A percentile compares a stretch with the other conserved stretches of the same genome.
These are phyloP conservation scores for Tolypocladium pustulatum DNA, from an alignment of 2,329 filamentous ascomycete genomes.

Conservation along the genomic window DNA sequence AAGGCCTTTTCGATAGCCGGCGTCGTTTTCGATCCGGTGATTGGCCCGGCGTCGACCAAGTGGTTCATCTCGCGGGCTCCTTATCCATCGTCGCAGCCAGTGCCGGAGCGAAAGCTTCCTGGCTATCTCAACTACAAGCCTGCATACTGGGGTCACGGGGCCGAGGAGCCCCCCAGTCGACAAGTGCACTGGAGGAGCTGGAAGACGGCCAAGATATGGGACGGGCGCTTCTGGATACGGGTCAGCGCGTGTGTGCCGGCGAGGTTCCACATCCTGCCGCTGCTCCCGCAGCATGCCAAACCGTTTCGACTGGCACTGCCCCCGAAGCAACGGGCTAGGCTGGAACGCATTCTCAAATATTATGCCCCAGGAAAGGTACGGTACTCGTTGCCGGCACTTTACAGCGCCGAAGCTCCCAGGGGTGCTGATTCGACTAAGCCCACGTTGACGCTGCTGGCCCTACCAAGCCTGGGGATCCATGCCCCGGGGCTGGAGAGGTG, in stretches of 20 bases:
- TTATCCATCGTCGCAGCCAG: slow-evolving; percentile 28
- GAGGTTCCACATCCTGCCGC: slow-evolving; percentile 33
- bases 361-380: slow-evolving; percentile 45
- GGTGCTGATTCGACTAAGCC: slow-evolving; percentile 4
- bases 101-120: slow-evolving; percentile 14
- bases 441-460: slow-evolving; percentile 33
- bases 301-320: slow-evolving; percentile 35
- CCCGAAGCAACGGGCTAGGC: slow-evolving; percentile 15
- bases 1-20: slow-evolving; percentile 31
- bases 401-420: slow-evolving; percentile 25
- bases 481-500: slow-evolving; percentile 36
- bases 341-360: slow-evolving; percentile 33
- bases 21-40: slow-evolving; percentile 26
- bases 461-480: slow-evolving; percentile 40
- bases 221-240: slow-evolving; percentile 53
- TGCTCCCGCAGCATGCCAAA: slow-evolving; percentile 31
- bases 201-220: slow-evolving; percentile 33
- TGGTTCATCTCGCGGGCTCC: slow-evolving; percentile 39
- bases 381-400: slow-evolving; percentile 45
- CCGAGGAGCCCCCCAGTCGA: slow-evolving; percentile 3
- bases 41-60: slow-evolving; percentile 8
- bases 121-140: slow-evolving; percentile 9
- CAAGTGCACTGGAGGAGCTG: slow-evolving; percentile 17
- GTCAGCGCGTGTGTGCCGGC: slow-evolving; percentile 31
- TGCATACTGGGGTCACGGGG: not conserved